Evolutionary conservation across 768 basidiomycete genomes (phyloP).

Genomic region (Tylopilus plumbeoviolaceoides): DNA sequence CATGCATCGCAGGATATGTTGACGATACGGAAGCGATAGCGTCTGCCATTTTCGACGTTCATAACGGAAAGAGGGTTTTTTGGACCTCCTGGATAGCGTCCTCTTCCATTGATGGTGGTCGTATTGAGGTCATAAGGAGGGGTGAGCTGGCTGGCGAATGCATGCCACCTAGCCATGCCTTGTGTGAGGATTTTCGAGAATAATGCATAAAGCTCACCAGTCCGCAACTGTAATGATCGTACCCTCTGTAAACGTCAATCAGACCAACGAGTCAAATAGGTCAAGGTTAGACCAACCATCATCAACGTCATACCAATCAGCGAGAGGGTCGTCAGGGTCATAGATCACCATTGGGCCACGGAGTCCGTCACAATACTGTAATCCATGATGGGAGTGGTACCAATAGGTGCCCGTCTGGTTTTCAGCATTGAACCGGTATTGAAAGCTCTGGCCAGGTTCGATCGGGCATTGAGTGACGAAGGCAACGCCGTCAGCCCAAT

Average conservation of each 20-base stretch:
- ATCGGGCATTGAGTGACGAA: conserved; percentile 48
- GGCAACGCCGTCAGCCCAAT: conserved; percentile 38
- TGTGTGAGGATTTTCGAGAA: not conserved
- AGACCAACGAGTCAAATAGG: not conserved
- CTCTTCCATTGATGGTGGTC: conserved; percentile 45
- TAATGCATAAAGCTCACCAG: conserved; percentile 31
- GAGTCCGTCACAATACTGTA: conserved; percentile 41
- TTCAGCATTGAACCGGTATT: conserved; percentile 37
- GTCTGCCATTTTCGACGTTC: conserved; percentile 35
- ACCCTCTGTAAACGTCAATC: conserved; percentile 26
- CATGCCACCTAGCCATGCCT: conserved; percentile 25
- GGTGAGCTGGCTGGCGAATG: conserved; percentile 13
- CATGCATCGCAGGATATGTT: conserved; percentile 32
- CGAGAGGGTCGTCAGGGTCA: conserved; percentile 42
- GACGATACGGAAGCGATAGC: conserved; percentile 39
- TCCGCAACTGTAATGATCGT: conserved; percentile 44
- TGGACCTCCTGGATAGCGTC: conserved; percentile 35
- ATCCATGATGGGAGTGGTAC: conserved; percentile 42
- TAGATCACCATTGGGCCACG: conserved; percentile 43
- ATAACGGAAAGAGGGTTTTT: conserved; percentile 34
- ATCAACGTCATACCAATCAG: conserved; percentile 41
- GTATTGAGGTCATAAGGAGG: conserved; percentile 31
- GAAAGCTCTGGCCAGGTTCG: conserved; percentile 33
- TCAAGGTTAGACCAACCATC: conserved; percentile 31
- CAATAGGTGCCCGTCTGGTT: conserved; percentile 45